Evolutionary conservation across 202 grass and related monocot genomes (phyloP).

Genomic region (Carex sylvatica): DNA sequence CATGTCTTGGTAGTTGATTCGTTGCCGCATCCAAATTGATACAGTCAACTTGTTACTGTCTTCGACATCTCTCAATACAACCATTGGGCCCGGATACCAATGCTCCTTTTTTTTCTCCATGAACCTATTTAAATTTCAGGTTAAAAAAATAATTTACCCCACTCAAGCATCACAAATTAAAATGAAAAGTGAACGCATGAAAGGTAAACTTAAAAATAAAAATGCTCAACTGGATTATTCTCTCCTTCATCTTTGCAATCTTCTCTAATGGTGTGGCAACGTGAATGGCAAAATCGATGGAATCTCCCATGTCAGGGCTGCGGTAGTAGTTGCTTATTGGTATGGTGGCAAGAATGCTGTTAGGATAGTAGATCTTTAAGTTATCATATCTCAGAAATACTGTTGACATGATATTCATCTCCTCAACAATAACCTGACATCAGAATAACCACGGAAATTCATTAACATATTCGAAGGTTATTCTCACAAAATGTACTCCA

Average conservation of each 20-base stretch:
- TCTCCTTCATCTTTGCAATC: slow-evolving; percentile 67
- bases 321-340: slow-evolving; percentile 79
- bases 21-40: slow-evolving; percentile 71
- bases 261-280: slow-evolving; percentile 69
- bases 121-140: slow-evolving; percentile 31
- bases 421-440: slow-evolving; percentile 75
- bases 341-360: slow-evolving; percentile 59
- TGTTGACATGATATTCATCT: slow-evolving; percentile 92
- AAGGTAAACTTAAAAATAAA: not conserved
- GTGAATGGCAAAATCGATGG: slow-evolving; percentile 69
- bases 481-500: not conserved
- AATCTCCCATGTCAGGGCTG: slow-evolving; percentile 89
- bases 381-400: slow-evolving; percentile 82
- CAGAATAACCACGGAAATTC: not conserved
- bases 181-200: not conserved
- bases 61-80: slow-evolving; percentile 68
- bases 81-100: slow-evolving; percentile 55
- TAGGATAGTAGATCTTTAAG: slow-evolving; percentile 85
- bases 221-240: slow-evolving; percentile 48
- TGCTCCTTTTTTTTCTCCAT: slow-evolving; percentile 81
- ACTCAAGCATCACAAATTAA: not conserved
- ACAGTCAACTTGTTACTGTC: slow-evolving; percentile 76
- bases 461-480: not conserved
- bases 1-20: slow-evolving; percentile 84
- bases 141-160: not conserved